Base-by-base conservation (phyloP, 2,329 filamentous ascomycete species). In the Magnaporthiopsis rhizophila region DNA sequence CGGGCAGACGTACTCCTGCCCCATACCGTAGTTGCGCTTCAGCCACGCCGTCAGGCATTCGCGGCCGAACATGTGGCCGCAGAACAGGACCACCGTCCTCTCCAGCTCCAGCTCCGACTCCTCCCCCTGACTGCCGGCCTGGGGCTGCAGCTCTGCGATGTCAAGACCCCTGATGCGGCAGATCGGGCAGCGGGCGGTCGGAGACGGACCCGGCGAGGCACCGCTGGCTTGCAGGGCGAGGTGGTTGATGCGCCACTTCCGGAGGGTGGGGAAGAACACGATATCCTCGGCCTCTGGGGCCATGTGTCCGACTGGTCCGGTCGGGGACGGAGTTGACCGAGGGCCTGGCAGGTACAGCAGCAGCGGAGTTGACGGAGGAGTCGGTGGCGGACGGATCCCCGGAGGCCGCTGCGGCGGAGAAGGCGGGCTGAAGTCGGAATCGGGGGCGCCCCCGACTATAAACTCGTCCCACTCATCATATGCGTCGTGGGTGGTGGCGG, bases 31-130 rank as follows among this genome's bases (percentile, higher is more conserved):
- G 12, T 30, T 3, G 61, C 9, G 15, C 61, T n/a, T 9, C 18
- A 53, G 30, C 50, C 50, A 62, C 21, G 53, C 7, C 7, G 50
- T 56, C 2, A 57, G 30, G 53, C 61, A 62, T 21, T 58, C 24
- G 2, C 32, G 21, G 53, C 50, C 61, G 24, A 62, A 58, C 53
- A 62, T 62, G 61, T 62, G 61, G 32, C 50, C 61, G 53, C 61
- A 62, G 4, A 50, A 50, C 8, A 62, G 7, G 13, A 58, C 50
- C 9, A 38, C 45, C 2, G 61, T 50, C 26, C 3, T 18, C n/a
- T 62, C 61, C 5, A 28, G 30, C 26, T 62, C 61, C 38, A 12
- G 7, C 26, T 58, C 56, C n/a, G 26, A n/a, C 56, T 26, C 56
- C 21, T 58, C 6, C 18, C 4, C n/a, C 56, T 21, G n/a, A 8